These are phyloP conservation scores for Halenospora varia DNA, from an alignment of 495 filamentous ascomycete species.

Conservation along the genomic window DNA sequence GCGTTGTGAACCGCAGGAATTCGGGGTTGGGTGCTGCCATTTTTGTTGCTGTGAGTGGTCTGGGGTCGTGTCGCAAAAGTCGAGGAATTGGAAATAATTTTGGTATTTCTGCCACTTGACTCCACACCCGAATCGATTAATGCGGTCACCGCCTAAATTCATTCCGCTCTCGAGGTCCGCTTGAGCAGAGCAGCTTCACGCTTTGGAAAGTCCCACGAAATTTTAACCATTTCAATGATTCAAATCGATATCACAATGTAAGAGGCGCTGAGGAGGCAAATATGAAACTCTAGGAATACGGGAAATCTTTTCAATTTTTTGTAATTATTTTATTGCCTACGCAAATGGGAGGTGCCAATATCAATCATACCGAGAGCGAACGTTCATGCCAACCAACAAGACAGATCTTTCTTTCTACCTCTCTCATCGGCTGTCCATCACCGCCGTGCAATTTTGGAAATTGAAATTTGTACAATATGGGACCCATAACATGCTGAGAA, in stretches of 20 bases:
- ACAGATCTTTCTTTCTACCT: slow-evolving; percentile 1
- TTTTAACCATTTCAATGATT: no score
- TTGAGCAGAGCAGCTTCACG: background rate
- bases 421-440: background rate
- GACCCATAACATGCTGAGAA: slow-evolving; percentile 9
- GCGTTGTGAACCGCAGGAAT: slow-evolving; percentile 67
- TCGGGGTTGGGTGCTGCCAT: slow-evolving; percentile 33
- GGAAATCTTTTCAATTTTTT: background rate
- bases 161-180: background rate
- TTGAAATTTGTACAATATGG: slow-evolving; percentile 23
- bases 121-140: background rate
- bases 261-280: no score
- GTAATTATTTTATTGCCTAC: slow-evolving; percentile 20
- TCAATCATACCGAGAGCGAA: slow-evolving; percentile 19
- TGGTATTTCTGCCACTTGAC: background rate
- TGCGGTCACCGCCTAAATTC: slow-evolving; percentile 6
- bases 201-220: no score
- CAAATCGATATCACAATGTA: no score
- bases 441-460: slow-evolving; percentile 22
- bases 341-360: slow-evolving; percentile 13
- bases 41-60: background rate
- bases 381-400: slow-evolving; percentile 17
- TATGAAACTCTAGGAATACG: no score
- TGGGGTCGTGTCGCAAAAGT: background rate
- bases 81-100: background rate